A percentile compares a stretch with the other conserved stretches of the same genome.
Conservation (phyloP, 352 stramenopile species). For the Globisporangium mamillatum region DNA sequence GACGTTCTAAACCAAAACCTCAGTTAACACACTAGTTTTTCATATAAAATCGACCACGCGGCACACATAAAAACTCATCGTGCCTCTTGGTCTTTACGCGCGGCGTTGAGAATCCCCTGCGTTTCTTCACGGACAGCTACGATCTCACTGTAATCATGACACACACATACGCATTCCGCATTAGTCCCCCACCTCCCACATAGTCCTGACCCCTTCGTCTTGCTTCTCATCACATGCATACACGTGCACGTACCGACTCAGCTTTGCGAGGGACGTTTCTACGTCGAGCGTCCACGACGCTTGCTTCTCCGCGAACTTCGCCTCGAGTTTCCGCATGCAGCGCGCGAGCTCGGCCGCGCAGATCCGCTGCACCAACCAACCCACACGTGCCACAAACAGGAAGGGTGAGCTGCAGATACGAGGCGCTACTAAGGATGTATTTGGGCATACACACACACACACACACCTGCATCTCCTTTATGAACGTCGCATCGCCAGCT, state of each 20-base stretch:
- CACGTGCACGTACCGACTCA: not conserved
- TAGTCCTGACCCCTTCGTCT: not conserved
- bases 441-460: not conserved
- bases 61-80: not conserved
- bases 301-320: slow-evolving; percentile 8
- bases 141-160: slow-evolving; percentile 8
- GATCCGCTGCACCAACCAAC: slow-evolving; percentile 5
- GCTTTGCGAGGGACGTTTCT: not conserved
- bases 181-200: not conserved
- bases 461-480: slow-evolving; percentile 17
- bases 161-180: not conserved
- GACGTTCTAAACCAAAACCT: not conserved
- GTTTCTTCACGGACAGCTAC: slow-evolving; percentile 9
- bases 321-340: slow-evolving; percentile 15
- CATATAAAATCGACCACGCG: too few species aligned
- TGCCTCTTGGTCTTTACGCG: slow-evolving; percentile 6
- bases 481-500: not conserved
- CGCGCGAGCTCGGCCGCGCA: slow-evolving; percentile 20
- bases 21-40: not conserved
- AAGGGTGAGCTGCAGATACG: not conserved
- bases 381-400: not conserved
- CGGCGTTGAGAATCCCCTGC: slow-evolving; percentile 1
- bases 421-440: not conserved
- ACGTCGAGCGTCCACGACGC: slow-evolving; percentile 5
- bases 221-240: not conserved